Conservation (phyloP, 768 basidiomycete species). For the Tephrocybe sp. region DNA sequence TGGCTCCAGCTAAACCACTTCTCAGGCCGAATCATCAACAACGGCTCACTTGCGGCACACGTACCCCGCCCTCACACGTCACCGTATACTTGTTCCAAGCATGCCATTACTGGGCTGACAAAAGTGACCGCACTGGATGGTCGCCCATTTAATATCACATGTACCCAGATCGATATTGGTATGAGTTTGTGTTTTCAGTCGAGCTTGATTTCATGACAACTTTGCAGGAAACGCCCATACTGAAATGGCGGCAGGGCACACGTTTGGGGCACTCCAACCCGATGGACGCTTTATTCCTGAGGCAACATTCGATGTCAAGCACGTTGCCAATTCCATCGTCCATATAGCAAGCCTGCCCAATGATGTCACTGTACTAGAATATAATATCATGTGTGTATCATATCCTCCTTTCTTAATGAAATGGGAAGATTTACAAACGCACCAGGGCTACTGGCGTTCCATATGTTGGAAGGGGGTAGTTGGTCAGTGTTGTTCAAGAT, state of each 20-base stretch:
- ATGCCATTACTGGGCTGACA: slow-evolving; percentile 75
- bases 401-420: too few species aligned
- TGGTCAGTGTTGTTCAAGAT: too few species aligned
- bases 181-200: not conserved
- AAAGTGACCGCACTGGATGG: slow-evolving; percentile 79
- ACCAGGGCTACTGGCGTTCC: slow-evolving; percentile 26
- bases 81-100: slow-evolving; percentile 78
- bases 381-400: slow-evolving; percentile 68
- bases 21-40: slow-evolving; percentile 78
- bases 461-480: slow-evolving; percentile 28
- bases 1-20: not conserved
- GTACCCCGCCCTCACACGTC: slow-evolving; percentile 60
- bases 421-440: not conserved
- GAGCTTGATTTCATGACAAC: too few species aligned
- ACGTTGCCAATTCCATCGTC: slow-evolving; percentile 71
- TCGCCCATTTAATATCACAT: slow-evolving; percentile 66
- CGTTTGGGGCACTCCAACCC: slow-evolving; percentile 60
- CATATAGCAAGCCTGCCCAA: slow-evolving; percentile 69
- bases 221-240: slow-evolving; percentile 68
- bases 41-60: slow-evolving; percentile 75
- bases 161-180: slow-evolving; percentile 85
- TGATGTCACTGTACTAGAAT: slow-evolving; percentile 65
- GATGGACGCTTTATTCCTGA: slow-evolving; percentile 59
- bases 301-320: slow-evolving; percentile 64
- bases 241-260: slow-evolving; percentile 45